Conservation (phyloP, 1,139 yeast genomes). For the Saccharomyces hybrid region DNA sequence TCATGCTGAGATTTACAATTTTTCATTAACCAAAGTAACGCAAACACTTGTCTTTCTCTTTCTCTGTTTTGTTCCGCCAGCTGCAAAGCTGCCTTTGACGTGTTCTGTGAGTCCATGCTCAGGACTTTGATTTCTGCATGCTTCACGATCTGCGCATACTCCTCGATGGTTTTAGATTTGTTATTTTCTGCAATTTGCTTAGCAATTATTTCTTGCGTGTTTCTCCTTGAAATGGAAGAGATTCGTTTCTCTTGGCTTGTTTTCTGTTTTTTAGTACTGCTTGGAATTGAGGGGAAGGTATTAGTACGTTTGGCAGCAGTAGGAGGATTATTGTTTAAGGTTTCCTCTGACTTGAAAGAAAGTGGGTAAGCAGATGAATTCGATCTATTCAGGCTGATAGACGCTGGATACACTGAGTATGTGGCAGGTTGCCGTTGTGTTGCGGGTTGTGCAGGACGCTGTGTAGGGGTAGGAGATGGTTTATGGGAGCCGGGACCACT, state of each 20-base stretch:
- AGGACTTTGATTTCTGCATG: constrained; percentile 28
- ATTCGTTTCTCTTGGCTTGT: background rate
- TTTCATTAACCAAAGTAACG: constrained; percentile 70
- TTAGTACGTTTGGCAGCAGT: background rate
- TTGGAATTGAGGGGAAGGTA: background rate
- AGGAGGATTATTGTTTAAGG: background rate
- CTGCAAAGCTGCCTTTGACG: constrained; percentile 27
- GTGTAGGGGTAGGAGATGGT: background rate
- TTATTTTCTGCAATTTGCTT: constrained; percentile 26
- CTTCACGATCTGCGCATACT: constrained; percentile 27
- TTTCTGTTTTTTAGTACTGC: background rate
- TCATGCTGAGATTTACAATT: constrained; percentile 58
- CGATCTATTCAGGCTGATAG: background rate
- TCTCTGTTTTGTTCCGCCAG: constrained; percentile 40
- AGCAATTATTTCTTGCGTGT: constrained; percentile 8
- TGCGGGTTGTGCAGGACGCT: background rate
- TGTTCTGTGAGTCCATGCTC: constrained; percentile 24
- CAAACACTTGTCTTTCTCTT: constrained; percentile 68
- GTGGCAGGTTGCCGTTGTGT: background rate
- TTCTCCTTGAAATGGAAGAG: background rate
- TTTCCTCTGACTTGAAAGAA: background rate
- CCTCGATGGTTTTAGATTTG: constrained; percentile 23
- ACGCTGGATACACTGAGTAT: background rate
- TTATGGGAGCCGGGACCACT: background rate
- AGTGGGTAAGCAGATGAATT: background rate